Percentiles rank a stretch among this genome's conserved stretches.
These are phyloP conservation scores for Dioscorea zingiberensis DNA, from an alignment of 106 monocot genomes.

Conservation along the genomic window DNA sequence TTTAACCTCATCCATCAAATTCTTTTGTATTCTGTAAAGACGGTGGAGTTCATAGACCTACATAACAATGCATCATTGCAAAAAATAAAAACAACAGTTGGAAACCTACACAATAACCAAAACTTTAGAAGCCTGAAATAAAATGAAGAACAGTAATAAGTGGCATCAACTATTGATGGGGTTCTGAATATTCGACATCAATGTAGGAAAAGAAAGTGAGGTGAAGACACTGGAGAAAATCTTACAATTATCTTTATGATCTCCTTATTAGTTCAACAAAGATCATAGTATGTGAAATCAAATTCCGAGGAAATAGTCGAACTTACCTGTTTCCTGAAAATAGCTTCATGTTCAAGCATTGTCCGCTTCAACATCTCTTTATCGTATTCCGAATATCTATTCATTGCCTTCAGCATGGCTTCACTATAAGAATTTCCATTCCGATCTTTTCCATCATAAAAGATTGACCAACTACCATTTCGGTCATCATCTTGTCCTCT, in stretches of 20 bases:
- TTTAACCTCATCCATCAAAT: constrained; percentile 52
- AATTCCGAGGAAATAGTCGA: no score
- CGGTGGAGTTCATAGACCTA: constrained; percentile 70
- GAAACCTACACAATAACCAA: no score
- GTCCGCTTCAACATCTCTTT: constrained; percentile 69
- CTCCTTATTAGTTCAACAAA: no score
- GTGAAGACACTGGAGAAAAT: no score
- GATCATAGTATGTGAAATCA: no score
- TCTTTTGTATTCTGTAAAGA: constrained; percentile 52
- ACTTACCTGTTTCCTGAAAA: constrained; percentile 76
- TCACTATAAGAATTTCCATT: constrained; percentile 18
- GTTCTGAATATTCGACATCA: no score
- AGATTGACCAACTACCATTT: constrained; percentile 25
- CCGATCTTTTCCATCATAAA: constrained; percentile 23
- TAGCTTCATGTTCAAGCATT: constrained; percentile 89
- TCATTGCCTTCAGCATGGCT: constrained; percentile 4
- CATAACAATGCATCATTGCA: constrained; percentile 1
- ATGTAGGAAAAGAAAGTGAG: no score
- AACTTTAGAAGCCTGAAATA: no score
- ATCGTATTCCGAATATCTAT: constrained; percentile 43
- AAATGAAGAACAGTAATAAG: no score
- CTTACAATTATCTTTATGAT: no score
- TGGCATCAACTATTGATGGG: no score
- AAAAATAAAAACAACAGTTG: no score
- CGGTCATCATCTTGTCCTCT: constrained; percentile 42